These are phyloP conservation scores for Alopecurus myosuroides DNA, from an alignment of 176 grass and related monocot species.

Conservation along the genomic window DNA sequence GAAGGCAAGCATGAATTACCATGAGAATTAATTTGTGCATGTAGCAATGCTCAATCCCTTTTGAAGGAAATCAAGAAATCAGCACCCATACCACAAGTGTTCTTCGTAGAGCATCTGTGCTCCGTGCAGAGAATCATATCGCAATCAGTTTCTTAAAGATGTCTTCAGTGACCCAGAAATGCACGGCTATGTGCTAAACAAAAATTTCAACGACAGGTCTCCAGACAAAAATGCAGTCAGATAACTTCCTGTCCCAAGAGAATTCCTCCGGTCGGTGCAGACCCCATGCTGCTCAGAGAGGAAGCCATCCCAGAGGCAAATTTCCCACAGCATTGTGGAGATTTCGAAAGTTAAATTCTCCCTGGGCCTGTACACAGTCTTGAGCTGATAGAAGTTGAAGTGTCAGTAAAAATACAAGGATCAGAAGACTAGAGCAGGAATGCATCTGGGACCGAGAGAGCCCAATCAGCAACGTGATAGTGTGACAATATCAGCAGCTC, in stretches of 20 bases:
- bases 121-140: slow-evolving; percentile 52
- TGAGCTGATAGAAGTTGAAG: slow-evolving; percentile 48
- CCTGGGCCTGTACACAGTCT: slow-evolving; percentile 63
- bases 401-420: not conserved
- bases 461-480: too few species aligned
- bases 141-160: slow-evolving; percentile 82
- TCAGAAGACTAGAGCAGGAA: not conserved
- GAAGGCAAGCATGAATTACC: not conserved
- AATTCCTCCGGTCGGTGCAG: slow-evolving; percentile 22
- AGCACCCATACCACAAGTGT: slow-evolving; percentile 57
- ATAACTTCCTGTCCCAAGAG: not conserved
- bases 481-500: not conserved
- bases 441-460: not conserved
- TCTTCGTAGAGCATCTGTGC: slow-evolving; percentile 51
- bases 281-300: slow-evolving; percentile 24
- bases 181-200: slow-evolving; percentile 63
- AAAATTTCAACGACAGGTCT: slow-evolving; percentile 48
- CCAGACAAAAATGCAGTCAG: slow-evolving; percentile 5
- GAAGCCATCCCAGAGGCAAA: slow-evolving; percentile 54
- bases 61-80: not conserved
- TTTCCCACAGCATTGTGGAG: slow-evolving; percentile 76
- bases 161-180: slow-evolving; percentile 64
- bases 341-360: slow-evolving; percentile 69
- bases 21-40: not conserved
- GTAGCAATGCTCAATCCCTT: not conserved